Conservation (phyloP, 805 yeast genomes). For the Hanseniaspora valbyensis region DNA sequence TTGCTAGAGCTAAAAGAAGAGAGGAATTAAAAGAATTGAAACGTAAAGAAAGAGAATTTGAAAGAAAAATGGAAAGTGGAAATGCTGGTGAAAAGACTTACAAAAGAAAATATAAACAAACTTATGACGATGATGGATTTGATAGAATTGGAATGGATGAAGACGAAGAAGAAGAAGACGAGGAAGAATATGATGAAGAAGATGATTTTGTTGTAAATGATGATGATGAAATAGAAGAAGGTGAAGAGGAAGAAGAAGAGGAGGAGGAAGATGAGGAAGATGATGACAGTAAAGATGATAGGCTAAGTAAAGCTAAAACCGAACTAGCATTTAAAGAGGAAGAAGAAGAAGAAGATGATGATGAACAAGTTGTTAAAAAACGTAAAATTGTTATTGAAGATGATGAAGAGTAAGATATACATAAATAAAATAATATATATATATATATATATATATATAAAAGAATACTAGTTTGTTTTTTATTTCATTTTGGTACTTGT, state of each 20-base stretch:
- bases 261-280: conserved; percentile 40
- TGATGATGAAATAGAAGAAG: conserved; percentile 28
- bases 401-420: conserved; percentile 43
- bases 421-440: no score
- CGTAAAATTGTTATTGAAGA: conserved; percentile 34
- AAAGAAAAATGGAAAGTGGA: conserved; percentile 33
- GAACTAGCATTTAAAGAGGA: conserved; percentile 20
- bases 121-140: conserved; percentile 12
- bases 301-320: conserved; percentile 26
- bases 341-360: conserved; percentile 20
- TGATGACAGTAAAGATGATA: conserved; percentile 19
- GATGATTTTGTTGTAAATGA: conserved; percentile 26
- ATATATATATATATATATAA: no score
- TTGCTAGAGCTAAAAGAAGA: conserved; percentile 56
- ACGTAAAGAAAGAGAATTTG: conserved; percentile 48
- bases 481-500: no score
- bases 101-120: conserved; percentile 12
- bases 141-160: conserved; percentile 16
- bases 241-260: conserved; percentile 36
- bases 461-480: no score
- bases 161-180: conserved; percentile 30
- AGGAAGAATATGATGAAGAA: conserved; percentile 26
- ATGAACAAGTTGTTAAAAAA: conserved; percentile 2
- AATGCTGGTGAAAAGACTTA: conserved; percentile 25
- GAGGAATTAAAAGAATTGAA: conserved; percentile 41